Evolutionary conservation across 2,329 filamentous ascomycete genomes (phyloP).

Genomic region (Penicillium rolfsii): DNA sequence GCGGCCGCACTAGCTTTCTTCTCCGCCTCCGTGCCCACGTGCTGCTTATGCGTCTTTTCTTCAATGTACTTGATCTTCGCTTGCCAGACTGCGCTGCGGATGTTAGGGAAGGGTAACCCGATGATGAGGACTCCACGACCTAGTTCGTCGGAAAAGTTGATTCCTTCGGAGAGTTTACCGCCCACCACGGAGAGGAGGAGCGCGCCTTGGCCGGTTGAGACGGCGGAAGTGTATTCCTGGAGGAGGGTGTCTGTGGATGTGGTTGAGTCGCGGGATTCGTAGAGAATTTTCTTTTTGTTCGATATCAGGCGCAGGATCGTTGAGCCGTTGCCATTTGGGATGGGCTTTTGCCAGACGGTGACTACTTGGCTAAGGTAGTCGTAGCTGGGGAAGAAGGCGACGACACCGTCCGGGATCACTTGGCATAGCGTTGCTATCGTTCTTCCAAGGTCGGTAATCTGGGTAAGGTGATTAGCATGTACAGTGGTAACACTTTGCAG

Average conservation of each 20-base stretch:
- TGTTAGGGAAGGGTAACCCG: conserved; percentile 89
- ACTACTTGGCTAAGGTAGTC: conserved; percentile 80
- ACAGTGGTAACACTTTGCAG: not conserved
- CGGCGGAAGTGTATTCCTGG: conserved; percentile 69
- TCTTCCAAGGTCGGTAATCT: conserved; percentile 72
- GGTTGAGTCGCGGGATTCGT: conserved; percentile 51
- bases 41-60: conserved; percentile 51
- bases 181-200: conserved; percentile 88
- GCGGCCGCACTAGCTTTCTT: conserved; percentile 45
- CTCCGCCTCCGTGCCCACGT: conserved; percentile 32
- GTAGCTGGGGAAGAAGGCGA: conserved; percentile 96
- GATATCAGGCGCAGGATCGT: conserved; percentile 41
- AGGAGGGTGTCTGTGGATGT: conserved; percentile 68
- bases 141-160: conserved; percentile 92
- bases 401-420: conserved; percentile 81
- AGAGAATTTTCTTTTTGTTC: conserved; percentile 55
- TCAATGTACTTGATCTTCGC: conserved; percentile 89
- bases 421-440: conserved; percentile 72
- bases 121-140: conserved; percentile 90
- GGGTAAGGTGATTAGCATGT: conserved; percentile 7
- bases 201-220: conserved; percentile 67
- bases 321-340: conserved; percentile 30
- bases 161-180: conserved; percentile 93
- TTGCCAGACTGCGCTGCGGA: conserved; percentile 87
- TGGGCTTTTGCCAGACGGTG: conserved; percentile 59